Evolutionary conservation across 2,329 filamentous ascomycete genomes (phyloP).

Genomic region (Trichoderma citrinoviride): DNA sequence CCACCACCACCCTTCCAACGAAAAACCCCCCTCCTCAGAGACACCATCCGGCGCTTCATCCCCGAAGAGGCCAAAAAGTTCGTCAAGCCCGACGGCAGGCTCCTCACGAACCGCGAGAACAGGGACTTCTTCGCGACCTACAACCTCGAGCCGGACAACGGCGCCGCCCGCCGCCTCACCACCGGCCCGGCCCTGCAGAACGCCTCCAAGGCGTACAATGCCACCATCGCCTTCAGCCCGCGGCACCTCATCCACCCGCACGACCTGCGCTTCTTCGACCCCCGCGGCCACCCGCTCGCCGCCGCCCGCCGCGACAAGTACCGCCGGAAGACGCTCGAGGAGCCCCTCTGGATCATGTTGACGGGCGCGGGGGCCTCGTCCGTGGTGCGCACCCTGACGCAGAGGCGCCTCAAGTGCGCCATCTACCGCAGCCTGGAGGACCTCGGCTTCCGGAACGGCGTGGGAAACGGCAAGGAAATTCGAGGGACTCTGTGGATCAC

Average conservation of each 20-base stretch:
- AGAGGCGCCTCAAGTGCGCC: constrained; percentile 29
- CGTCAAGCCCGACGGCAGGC: constrained; percentile 26
- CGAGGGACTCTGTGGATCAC: constrained; percentile 31
- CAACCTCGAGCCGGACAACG: constrained; percentile 29
- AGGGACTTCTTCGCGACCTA: constrained; percentile 30
- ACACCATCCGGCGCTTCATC: constrained; percentile 24
- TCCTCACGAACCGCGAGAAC: constrained; percentile 33
- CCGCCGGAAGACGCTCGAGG: constrained; percentile 27
- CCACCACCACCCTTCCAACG: constrained; percentile 8
- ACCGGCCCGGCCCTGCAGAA: constrained; percentile 18
- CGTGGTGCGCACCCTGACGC: constrained; percentile 30
- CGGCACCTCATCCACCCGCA: constrained; percentile 35
- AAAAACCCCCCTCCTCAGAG: not conserved
- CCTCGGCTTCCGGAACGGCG: constrained; percentile 27
- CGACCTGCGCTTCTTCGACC: constrained; percentile 35
- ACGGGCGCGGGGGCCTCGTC: constrained; percentile 21
- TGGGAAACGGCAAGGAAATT: constrained; percentile 22
- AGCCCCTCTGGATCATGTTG: constrained; percentile 37
- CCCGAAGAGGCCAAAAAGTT: constrained; percentile 27
- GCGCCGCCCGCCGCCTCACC: constrained; percentile 23
- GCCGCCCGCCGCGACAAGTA: constrained; percentile 30
- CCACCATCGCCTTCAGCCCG: constrained; percentile 30
- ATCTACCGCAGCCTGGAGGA: constrained; percentile 32
- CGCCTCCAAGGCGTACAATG: constrained; percentile 25
- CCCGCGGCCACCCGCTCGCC: constrained; percentile 35